phyloP scores from a whole-genome alignment of 768 basidiomycete species.

The Coprinopsis cinerea region DNA sequence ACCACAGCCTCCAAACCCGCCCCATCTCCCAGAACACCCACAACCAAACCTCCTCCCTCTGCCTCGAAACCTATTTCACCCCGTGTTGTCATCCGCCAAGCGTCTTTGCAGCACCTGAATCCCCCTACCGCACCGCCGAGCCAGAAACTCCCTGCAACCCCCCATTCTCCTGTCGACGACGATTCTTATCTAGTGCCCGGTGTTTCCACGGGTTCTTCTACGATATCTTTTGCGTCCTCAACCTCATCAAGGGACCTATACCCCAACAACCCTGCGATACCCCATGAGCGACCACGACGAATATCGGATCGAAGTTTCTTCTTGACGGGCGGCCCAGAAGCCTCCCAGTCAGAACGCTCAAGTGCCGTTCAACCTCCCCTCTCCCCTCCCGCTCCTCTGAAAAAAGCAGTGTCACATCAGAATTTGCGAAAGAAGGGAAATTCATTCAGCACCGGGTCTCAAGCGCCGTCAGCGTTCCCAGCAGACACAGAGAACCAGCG shows the following conservation, averaged over 20 bases:
- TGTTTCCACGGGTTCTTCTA: conserved; percentile 30
- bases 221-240: conserved; percentile 40
- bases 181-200: conserved; percentile 9
- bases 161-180: conserved; percentile 17
- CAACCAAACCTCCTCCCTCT: conserved; percentile 6
- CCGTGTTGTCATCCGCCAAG: conserved; percentile 35
- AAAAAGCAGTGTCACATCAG: conserved; percentile 54
- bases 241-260: conserved; percentile 24
- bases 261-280: conserved; percentile 21
- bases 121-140: conserved; percentile 43
- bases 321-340: conserved; percentile 12
- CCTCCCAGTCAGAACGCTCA: conserved; percentile 11
- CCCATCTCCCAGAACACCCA: conserved; percentile 8
- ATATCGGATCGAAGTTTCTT: conserved; percentile 18
- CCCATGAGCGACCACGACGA: conserved; percentile 21
- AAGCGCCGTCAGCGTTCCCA: conserved; percentile 10
- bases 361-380: conserved; percentile 16
- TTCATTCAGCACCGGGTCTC: conserved; percentile 21
- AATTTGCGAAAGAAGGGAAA: conserved; percentile 37
- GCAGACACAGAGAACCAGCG: conserved; percentile 20
- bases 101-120: conserved; percentile 36
- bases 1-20: background rate
- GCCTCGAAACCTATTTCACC: conserved; percentile 17
- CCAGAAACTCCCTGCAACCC: conserved; percentile 42
- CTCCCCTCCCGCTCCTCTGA: conserved; percentile 32